These are phyloP conservation scores for Penicillium desertorum DNA, from an alignment of 495 filamentous ascomycete species.

Conservation along the genomic window DNA sequence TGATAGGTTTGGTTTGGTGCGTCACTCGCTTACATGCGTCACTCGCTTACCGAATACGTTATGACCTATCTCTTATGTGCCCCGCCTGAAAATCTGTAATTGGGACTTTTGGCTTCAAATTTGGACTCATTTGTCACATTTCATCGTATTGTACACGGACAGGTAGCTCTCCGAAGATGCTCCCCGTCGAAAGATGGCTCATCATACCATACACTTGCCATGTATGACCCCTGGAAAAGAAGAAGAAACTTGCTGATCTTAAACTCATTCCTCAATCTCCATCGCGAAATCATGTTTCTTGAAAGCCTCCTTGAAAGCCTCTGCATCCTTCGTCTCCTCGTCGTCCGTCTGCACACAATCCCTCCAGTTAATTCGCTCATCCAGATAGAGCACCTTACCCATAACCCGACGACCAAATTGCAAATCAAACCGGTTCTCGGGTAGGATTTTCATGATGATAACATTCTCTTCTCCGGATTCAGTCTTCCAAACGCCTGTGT, in stretches of 20 bases:
- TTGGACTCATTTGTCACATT: slow-evolving; percentile 9
- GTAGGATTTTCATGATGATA: slow-evolving; percentile 52
- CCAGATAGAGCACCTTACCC: slow-evolving; percentile 79
- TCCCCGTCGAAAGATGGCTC: neutral
- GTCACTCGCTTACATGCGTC: no score
- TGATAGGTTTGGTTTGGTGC: no score
- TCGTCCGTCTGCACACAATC: slow-evolving; percentile 72
- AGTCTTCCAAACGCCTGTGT: slow-evolving; percentile 11
- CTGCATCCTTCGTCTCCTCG: slow-evolving; percentile 79
- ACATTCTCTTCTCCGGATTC: slow-evolving; percentile 40
- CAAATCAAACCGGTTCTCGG: slow-evolving; percentile 57
- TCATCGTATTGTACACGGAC: neutral
- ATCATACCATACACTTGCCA: neutral
- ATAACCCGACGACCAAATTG: slow-evolving; percentile 76
- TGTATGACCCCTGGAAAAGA: neutral
- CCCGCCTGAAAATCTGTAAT: neutral
- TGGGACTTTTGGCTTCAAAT: neutral
- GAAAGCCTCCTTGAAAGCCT: slow-evolving; percentile 80
- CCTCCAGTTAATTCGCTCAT: slow-evolving; percentile 73
- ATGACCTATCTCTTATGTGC: neutral
- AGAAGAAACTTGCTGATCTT: neutral
- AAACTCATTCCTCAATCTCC: slow-evolving; percentile 26
- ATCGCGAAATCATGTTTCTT: slow-evolving; percentile 78
- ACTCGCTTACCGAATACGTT: no score
- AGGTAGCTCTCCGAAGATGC: neutral